A percentile compares a stretch with the other conserved stretches of the same genome.
Conservation (phyloP, 139 green algal genomes). For the Spirogloea muscicola region DNA sequence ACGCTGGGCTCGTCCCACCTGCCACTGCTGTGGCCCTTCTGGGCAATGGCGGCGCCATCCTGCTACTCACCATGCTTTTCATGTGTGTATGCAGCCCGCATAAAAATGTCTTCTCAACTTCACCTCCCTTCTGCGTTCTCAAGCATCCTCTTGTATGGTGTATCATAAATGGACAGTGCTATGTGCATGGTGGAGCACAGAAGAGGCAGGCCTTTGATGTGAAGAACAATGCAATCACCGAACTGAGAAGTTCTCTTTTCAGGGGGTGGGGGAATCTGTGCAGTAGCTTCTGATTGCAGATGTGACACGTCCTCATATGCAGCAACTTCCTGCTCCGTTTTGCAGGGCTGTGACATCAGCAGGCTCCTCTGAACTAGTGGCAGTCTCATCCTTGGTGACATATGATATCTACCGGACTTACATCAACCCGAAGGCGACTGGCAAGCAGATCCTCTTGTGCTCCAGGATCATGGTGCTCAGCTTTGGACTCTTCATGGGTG, state of each 20-base stretch:
- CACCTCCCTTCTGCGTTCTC: no score
- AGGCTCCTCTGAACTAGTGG: constrained; percentile 82
- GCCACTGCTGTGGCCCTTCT: constrained; percentile 74
- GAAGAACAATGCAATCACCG: no score
- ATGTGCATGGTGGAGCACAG: no score
- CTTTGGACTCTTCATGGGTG: constrained; percentile 71
- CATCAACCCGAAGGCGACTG: constrained; percentile 75
- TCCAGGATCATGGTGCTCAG: constrained; percentile 62
- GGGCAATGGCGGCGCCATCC: constrained; percentile 72
- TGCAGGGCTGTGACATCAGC: constrained; percentile 85
- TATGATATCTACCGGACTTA: constrained; percentile 77
- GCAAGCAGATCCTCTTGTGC: constrained; percentile 69
- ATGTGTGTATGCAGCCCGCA: constrained; percentile 37
- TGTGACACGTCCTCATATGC: no score
- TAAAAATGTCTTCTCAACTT: no score
- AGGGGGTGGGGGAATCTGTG: no score
- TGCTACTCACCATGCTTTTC: constrained; percentile 78
- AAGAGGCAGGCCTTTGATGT: no score
- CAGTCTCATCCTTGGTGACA: constrained; percentile 75
- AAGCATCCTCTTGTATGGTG: no score
- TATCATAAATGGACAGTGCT: no score
- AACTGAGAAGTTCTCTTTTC: no score
- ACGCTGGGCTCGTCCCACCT: constrained; percentile 75
- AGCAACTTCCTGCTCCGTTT: no score
- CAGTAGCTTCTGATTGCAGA: no score